phyloP scores from a whole-genome alignment of 257 asterid species.

The Paulownia fortunei region DNA sequence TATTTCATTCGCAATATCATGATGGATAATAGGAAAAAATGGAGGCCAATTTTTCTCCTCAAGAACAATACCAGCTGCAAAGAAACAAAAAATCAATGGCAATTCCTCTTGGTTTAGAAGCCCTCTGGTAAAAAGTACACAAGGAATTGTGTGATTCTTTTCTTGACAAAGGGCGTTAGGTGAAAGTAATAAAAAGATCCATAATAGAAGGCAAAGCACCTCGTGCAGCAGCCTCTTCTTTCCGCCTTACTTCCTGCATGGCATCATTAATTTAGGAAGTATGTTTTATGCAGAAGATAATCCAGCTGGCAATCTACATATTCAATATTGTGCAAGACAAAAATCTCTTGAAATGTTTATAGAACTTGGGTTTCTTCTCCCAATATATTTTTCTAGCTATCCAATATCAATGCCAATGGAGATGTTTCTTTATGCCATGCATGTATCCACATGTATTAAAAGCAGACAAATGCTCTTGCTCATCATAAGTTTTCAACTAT shows the following conservation, averaged over 20 bases:
- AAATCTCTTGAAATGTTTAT: neutral
- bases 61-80: conserved; percentile 73
- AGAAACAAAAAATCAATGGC: conserved; percentile 32
- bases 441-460: neutral
- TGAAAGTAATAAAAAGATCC: conserved; percentile 10
- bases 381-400: neutral
- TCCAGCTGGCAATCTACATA: neutral
- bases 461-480: neutral
- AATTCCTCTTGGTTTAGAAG: neutral
- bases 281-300: conserved; percentile 2
- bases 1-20: conserved; percentile 93
- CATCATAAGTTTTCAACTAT: neutral
- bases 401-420: conserved; percentile 6
- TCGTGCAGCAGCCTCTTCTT: conserved; percentile 87
- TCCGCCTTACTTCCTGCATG: conserved; percentile 73
- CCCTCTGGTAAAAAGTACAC: neutral
- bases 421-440: neutral
- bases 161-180: neutral
- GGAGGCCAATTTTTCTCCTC: conserved; percentile 99
- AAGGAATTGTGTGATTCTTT: neutral
- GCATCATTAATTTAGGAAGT: conserved; percentile 34
- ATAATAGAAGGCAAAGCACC: conserved; percentile 47
- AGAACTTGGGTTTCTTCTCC: neutral
- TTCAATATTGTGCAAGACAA: conserved; percentile 10
- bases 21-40: conserved; percentile 95